Evolutionary conservation across 169 alveolate species (phyloP), one percentile per base, ranked within the genome.

Genomic region (Babesia sp.): DNA sequence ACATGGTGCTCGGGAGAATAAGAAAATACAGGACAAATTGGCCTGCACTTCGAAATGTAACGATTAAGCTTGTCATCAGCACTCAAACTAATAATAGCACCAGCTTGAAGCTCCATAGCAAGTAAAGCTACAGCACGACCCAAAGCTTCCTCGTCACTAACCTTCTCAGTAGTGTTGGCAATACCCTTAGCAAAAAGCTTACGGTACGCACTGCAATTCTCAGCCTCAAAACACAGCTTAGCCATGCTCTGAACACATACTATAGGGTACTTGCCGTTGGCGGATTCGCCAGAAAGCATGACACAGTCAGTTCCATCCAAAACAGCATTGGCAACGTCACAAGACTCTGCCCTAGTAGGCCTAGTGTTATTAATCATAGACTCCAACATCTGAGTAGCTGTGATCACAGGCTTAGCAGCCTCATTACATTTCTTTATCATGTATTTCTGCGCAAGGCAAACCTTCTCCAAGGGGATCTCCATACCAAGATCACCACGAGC

Each of bases 401-500:
- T 94, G 41, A 98, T 93, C 26, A 94, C 97, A 20, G 99, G 99
- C 63, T 64, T 64, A 20, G 74, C 18, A 11, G 45, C 61, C 37
- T 64, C 61, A 61, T 64, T 64, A 36, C 74, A 86, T 93, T 91
- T 96, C 53, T 96, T 91, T 71, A 97, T 96, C 97, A 96, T 96
- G 88, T 94, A 92, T 85, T 97, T 97, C 93, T 97, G 99, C 29
- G 98, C 98, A 53, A 95, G 86, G 93, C 95, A 96, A 46, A 97
- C 99, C 72, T 97, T 95, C 71, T 97, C 98, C 12, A 98, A 95
- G 3, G 99, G 97, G 44, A 98, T 97, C 74, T 97, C 99, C 99
- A 97, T 96, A 34, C 99, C 99, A 61, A 98, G 81, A 80, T 97
- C 99, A 29, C 99, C 99, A 57, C 99, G 90, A 12, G 99, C 99